phyloP scores from a whole-genome alignment of 345 rosid species.

The Arabis hirsuta region DNA sequence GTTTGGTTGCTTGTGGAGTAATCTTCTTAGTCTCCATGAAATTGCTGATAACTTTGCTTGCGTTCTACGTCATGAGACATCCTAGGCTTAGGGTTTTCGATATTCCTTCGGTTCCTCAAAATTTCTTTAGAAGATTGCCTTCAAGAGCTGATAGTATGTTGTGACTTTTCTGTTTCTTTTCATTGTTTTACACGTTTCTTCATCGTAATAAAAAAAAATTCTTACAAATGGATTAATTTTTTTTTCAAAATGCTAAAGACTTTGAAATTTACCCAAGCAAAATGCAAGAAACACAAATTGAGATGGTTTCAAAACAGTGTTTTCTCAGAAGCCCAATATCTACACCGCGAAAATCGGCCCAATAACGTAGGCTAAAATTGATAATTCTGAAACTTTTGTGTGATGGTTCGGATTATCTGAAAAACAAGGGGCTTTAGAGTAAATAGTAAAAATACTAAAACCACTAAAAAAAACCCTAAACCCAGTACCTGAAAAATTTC shows the following conservation, averaged over 20 bases:
- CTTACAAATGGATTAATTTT: not conserved
- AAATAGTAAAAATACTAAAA: slow-evolving; percentile 6
- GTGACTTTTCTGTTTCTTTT: slow-evolving; percentile 11
- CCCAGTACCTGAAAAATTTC: not conserved
- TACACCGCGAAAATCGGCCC: not conserved
- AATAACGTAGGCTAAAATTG: not conserved
- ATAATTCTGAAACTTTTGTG: not conserved
- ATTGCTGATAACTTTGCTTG: slow-evolving; percentile 28
- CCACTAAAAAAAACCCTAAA: slow-evolving; percentile 22
- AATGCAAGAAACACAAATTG: not conserved
- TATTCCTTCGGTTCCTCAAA: slow-evolving; percentile 38
- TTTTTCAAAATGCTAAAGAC: not conserved
- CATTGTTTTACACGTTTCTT: not conserved
- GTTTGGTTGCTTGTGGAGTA: slow-evolving; percentile 57
- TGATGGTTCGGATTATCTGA: not conserved
- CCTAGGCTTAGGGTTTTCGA: slow-evolving; percentile 40
- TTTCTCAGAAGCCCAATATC: not conserved
- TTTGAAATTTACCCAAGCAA: not conserved
- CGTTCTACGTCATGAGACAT: slow-evolving; percentile 42
- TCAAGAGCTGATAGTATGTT: slow-evolving; percentile 43
- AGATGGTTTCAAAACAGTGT: not conserved
- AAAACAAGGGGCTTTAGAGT: not conserved
- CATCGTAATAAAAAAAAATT: not conserved
- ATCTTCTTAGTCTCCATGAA: slow-evolving; percentile 59
- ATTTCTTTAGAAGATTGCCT: slow-evolving; percentile 43